Evolutionary conservation across 768 basidiomycete species (phyloP), one percentile per base, ranked within the genome.

Genomic region (Mycena rebaudengoi): DNA sequence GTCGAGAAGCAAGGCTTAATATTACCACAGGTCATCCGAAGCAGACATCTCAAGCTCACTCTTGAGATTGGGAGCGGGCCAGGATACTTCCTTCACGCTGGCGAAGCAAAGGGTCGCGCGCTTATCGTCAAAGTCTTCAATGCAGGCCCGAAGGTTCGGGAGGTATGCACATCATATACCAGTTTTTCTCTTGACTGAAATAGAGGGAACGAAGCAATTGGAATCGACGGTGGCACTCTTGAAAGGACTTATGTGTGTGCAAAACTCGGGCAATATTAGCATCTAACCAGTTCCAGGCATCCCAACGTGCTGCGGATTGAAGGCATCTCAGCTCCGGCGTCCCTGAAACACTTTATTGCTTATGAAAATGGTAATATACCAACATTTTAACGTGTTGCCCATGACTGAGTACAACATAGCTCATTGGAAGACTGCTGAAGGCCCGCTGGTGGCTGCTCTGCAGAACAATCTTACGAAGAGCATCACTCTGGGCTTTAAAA

Each of bases 291-390:
- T 16, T 35, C 21, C 40, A 52, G 51, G 51, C 51, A 52, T 52
- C 51, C 49, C 10, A 51, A 51, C 18, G n/a, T 51, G 16, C 49
- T 51, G 30, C 32, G 32, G 30, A 51, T 51, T 26, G 35, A 52
- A 18, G 51, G 14, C 1, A 40, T 37, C 25, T 52, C 51, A 2
- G 25, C 51, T 14, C 21, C 13, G 16, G 21, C 21, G 14, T 52
- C 51, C 35, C 11, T 6, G 35, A 52, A 18, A 18, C 25, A 39
- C 5, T 52, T 39, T 14, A 52, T 52, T 32, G 7, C 37, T 6
- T 52, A 52, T 18, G 37, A 52, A 16, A 39, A 52, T 37, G 51
- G 51, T 52, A 7, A n/a, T n/a, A n/a, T n/a, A n/a, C n/a, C n/a
- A n/a, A n/a, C n/a, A 1, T 21, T 13, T 5, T 16, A 32, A 16